Evolutionary conservation across 2,329 filamentous ascomycete species (phyloP), one percentile per base, ranked within the genome.

Genomic region (Mycosphaerella sp.): DNA sequence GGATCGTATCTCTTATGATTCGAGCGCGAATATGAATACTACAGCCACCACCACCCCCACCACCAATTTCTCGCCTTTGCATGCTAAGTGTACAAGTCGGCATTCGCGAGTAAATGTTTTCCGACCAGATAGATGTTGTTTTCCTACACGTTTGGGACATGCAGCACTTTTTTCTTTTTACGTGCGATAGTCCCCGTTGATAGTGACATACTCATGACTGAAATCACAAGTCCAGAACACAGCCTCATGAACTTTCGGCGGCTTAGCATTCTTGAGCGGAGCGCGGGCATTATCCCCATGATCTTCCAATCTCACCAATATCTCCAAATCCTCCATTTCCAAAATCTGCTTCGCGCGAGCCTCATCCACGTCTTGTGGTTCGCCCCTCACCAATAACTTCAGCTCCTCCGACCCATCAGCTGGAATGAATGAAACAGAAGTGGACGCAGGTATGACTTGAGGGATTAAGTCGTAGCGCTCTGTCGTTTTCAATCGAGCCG

Each of bases 221-320:
- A 90, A 88, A 68, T 94, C 88, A 65, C 88, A 93, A 35, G 87
- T 93, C 82, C 86, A 93, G 68, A 88, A 87, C 4, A 82, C 80
- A 1, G 85, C 84, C 67, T 85, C 79, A 65, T 45, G 7, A 32
- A 48, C 47, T 16, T 47, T 55, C 7, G n/a, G n/a, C n/a, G n/a
- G n/a, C n/a, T n/a, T n/a, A n/a, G n/a, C n/a, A n/a, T 4, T 27
- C 39, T 32, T 12, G 14, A 13, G 10, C 9, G 6, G 25, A 10
- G 25, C 27, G 13, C 18, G 21, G 13, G 34, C 14, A 13, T 83
- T 77, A 3, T 54, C 68, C 12, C 45, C n/a, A n/a, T n/a, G 45
- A 41, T 85, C 86, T 21, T 86, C 86, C 49, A 94, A 67, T 52
- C 77, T 77, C 4, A 94, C 85, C 34, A 86, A 68, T 55, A 94